Percentiles rank a stretch among this genome's conserved stretches.
These are phyloP conservation scores for Aspergillus carlsbadensis DNA, from an alignment of 495 filamentous ascomycete species.

Conservation along the genomic window DNA sequence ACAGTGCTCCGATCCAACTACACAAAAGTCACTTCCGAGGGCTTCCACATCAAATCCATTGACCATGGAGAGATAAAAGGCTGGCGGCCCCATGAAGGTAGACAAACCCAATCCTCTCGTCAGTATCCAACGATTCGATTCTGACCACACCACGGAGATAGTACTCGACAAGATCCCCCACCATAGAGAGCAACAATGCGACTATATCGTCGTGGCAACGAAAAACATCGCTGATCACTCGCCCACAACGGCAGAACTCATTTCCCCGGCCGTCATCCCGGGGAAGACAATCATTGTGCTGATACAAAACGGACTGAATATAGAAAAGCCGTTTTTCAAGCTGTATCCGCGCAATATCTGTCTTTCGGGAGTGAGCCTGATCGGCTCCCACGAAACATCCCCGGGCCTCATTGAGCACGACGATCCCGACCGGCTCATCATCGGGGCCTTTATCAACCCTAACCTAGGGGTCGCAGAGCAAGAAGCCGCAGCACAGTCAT, in stretches of 20 bases:
- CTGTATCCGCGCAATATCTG: not conserved
- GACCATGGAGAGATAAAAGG: conserved; percentile 27
- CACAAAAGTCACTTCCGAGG: conserved; percentile 40
- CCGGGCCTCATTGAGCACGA: conserved; percentile 48
- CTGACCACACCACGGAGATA: not conserved
- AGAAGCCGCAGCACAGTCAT: conserved; percentile 32
- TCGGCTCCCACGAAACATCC: conserved; percentile 44
- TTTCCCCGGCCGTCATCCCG: conserved; percentile 50
- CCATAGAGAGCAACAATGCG: conserved; percentile 29
- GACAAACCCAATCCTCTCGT: not conserved
- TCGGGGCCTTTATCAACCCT: conserved; percentile 48
- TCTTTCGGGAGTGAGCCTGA: conserved; percentile 53
- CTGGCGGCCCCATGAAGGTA: conserved; percentile 25
- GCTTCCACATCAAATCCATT: conserved; percentile 50
- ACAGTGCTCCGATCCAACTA: conserved; percentile 59
- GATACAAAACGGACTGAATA: conserved; percentile 63
- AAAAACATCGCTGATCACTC: conserved; percentile 45
- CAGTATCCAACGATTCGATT: not conserved
- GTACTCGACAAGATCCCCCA: conserved; percentile 40
- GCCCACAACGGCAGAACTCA: conserved; percentile 35
- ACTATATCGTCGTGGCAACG: conserved; percentile 53
- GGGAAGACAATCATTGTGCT: conserved; percentile 53
- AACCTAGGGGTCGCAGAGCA: conserved; percentile 10
- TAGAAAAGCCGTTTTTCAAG: conserved; percentile 53
- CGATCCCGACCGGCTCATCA: conserved; percentile 33